A percentile compares a stretch with the other conserved stretches of the same genome.
phyloP scores from a whole-genome alignment of 257 asterid species.

The Solanum chilense region DNA sequence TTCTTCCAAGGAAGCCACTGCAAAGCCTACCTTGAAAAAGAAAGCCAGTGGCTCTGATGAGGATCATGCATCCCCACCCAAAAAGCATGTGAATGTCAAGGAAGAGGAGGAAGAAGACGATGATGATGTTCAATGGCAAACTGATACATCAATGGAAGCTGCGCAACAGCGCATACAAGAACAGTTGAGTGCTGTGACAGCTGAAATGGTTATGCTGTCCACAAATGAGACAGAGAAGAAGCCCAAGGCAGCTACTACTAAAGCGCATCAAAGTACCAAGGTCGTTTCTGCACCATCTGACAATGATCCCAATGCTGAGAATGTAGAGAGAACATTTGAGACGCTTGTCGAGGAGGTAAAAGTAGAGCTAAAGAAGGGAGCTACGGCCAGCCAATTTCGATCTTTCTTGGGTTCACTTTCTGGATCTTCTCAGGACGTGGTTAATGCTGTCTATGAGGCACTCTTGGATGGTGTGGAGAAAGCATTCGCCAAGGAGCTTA shows the following conservation, averaged over 20 bases:
- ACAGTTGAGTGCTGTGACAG: slow-evolving; percentile 14
- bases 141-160: slow-evolving; percentile 20
- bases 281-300: background rate
- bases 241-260: background rate
- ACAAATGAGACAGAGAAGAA: slow-evolving; percentile 3
- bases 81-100: background rate
- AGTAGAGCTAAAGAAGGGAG: slow-evolving; percentile 1
- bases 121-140: slow-evolving; percentile 20
- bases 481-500: slow-evolving; percentile 11
- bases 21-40: slow-evolving; percentile 13
- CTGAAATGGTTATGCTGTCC: slow-evolving; percentile 21
- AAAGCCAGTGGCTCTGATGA: slow-evolving; percentile 12
- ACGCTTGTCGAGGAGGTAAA: slow-evolving; percentile 2
- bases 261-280: background rate
- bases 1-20: slow-evolving; percentile 18
- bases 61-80: slow-evolving; percentile 6
- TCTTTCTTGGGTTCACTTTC: background rate
- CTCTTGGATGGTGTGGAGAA: slow-evolving; percentile 12
- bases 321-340: background rate
- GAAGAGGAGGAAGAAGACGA: slow-evolving; percentile 9
- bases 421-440: slow-evolving; percentile 3
- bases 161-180: slow-evolving; percentile 16
- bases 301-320: background rate
- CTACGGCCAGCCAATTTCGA: background rate
- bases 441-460: slow-evolving; percentile 16